phyloP scores from a whole-genome alignment of 768 basidiomycete genomes.

The Russula brevipes region DNA sequence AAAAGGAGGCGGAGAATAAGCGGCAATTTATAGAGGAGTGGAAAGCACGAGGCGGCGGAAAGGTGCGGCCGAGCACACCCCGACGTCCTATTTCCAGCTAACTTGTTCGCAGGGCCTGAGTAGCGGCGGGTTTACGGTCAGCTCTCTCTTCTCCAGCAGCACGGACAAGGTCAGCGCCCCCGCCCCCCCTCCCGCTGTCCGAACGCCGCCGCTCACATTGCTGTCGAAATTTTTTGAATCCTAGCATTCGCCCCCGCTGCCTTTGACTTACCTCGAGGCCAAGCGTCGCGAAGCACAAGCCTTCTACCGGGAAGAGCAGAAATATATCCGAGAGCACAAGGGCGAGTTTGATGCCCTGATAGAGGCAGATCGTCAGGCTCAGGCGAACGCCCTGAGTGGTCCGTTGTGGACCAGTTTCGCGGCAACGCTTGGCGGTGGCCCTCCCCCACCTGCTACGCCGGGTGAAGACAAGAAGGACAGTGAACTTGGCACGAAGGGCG shows the following conservation, averaged over 20 bases:
- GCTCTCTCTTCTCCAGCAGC: slow-evolving; percentile 39
- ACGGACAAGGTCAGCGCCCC: slow-evolving; percentile 30
- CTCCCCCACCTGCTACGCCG: slow-evolving; percentile 12
- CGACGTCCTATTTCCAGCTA: slow-evolving; percentile 17
- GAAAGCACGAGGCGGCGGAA: slow-evolving; percentile 41
- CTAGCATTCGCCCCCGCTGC: slow-evolving; percentile 33
- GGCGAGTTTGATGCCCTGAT: slow-evolving; percentile 45
- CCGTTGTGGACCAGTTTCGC: slow-evolving; percentile 31
- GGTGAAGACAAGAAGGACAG: slow-evolving; percentile 8
- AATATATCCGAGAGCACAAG: slow-evolving; percentile 48
- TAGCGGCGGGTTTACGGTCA: slow-evolving; percentile 41
- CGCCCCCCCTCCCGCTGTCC: not conserved
- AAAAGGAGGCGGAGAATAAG: slow-evolving; percentile 81
- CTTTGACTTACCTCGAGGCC: slow-evolving; percentile 49
- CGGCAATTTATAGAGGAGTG: slow-evolving; percentile 74
- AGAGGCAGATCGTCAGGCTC: slow-evolving; percentile 48
- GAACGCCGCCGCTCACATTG: not conserved
- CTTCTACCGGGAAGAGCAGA: slow-evolving; percentile 48
- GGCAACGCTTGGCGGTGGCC: slow-evolving; percentile 18
- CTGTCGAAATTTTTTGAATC: slow-evolving; percentile 17
- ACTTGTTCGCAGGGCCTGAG: slow-evolving; percentile 32
- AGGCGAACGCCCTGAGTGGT: slow-evolving; percentile 45
- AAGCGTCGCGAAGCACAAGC: slow-evolving; percentile 48
- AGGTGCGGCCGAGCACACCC: not conserved
- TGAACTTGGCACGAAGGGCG: not conserved